Conservation (phyloP, 2,329 filamentous ascomycete genomes). For the Microdochium nivale region DNA sequence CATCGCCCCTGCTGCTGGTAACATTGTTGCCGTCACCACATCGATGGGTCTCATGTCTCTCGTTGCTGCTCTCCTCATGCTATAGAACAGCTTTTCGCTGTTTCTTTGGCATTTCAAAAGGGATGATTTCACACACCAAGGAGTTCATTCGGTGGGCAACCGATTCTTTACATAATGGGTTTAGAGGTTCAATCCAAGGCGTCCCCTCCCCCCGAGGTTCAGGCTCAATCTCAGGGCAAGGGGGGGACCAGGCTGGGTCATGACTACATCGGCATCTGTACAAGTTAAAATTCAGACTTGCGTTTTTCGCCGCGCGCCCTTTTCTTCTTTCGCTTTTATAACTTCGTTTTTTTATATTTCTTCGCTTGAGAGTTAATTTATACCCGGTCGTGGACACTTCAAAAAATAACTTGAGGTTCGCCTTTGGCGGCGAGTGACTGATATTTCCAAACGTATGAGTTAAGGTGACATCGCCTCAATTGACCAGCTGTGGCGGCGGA, state of each 20-base stretch:
- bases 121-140: not conserved
- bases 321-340: not conserved
- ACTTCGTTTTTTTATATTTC: not conserved
- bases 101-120: not conserved
- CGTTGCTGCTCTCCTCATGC: constrained; percentile 31
- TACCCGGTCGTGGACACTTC: constrained; percentile 2
- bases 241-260: not conserved
- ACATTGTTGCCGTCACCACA: constrained; percentile 26
- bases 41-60: constrained; percentile 32
- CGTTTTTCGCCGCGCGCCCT: not conserved
- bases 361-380: constrained; percentile 4
- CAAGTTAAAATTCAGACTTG: not conserved
- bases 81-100: constrained; percentile 17
- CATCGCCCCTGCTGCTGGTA: constrained; percentile 9
- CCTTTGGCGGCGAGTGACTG: no score
- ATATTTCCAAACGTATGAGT: no score
- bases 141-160: not conserved
- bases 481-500: no score
- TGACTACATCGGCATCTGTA: not conserved
- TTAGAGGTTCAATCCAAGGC: not conserved
- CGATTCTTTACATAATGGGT: not conserved
- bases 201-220: not conserved
- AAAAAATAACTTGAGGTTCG: constrained; percentile 1
- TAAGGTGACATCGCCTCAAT: no score
- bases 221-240: not conserved